Percentiles rank a stretch among this genome's conserved stretches.
Evolutionary conservation across 768 basidiomycete genomes (phyloP).

Genomic region (Polyporus arcularius): DNA sequence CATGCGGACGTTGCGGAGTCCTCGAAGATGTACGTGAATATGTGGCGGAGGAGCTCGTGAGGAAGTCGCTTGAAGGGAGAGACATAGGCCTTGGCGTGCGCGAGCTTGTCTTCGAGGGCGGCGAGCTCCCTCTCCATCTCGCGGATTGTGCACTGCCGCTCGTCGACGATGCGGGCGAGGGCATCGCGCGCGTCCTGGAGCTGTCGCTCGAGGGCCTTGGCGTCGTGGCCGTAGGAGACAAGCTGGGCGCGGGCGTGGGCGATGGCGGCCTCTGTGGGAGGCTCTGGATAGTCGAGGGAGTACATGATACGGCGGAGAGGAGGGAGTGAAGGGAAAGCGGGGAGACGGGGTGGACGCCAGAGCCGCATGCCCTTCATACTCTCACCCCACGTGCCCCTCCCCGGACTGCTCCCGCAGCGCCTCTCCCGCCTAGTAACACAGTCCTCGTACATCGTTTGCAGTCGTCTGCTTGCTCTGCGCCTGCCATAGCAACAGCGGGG

Average conservation of each 20-base stretch:
- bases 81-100: constrained; percentile 61
- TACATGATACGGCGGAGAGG: constrained; percentile 26
- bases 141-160: constrained; percentile 53
- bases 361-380: constrained; percentile 9
- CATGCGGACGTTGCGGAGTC: constrained; percentile 74
- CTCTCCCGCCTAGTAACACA: background rate
- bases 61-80: constrained; percentile 74
- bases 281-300: constrained; percentile 45
- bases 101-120: constrained; percentile 48
- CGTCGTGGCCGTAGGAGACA: constrained; percentile 25
- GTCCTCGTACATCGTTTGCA: background rate
- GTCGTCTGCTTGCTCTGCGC: background rate
- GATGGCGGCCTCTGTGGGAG: constrained; percentile 58
- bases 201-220: constrained; percentile 41
- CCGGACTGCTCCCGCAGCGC: background rate
- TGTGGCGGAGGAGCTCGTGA: constrained; percentile 67
- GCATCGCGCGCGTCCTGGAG: constrained; percentile 56
- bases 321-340: background rate
- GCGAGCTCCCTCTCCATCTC: constrained; percentile 53
- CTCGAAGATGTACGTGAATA: constrained; percentile 71
- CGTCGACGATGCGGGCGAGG: constrained; percentile 59
- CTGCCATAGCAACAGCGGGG: background rate
- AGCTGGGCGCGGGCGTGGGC: constrained; percentile 54
- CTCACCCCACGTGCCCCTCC: background rate
- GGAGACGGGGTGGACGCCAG: constrained; percentile 2